Percentiles rank a stretch among this genome's conserved stretches.
phyloP scores from a whole-genome alignment of 2,329 filamentous ascomycete species.

The Colletotrichum spaethianum region DNA sequence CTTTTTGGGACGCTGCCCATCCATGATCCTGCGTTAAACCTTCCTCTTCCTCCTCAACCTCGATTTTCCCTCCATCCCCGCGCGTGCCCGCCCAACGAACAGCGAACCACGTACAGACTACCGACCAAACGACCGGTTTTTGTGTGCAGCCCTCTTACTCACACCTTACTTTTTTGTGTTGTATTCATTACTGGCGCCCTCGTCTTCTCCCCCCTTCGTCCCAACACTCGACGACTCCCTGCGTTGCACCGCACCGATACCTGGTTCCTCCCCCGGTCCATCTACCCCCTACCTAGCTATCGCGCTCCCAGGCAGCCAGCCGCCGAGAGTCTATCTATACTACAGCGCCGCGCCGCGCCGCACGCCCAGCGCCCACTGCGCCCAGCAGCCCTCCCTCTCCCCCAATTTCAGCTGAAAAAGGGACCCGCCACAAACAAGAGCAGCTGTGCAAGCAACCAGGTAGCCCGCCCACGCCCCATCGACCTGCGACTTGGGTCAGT shows the following conservation, averaged over 20 bases:
- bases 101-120: background rate
- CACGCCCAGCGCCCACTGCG: conserved; percentile 8
- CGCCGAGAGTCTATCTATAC: background rate
- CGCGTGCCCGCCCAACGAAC: background rate
- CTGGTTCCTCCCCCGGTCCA: conserved; percentile 6
- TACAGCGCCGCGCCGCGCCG: conserved; percentile 18
- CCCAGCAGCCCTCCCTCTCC: conserved; percentile 6
- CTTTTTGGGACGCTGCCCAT: background rate
- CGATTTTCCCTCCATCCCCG: no score
- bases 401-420: conserved; percentile 18
- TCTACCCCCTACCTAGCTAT: background rate
- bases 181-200: background rate
- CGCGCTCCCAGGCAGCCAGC: background rate
- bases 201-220: conserved; percentile 15
- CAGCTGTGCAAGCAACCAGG: background rate
- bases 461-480: conserved; percentile 26
- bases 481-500: conserved; percentile 36
- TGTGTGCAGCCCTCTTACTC: conserved; percentile 9
- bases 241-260: conserved; percentile 23
- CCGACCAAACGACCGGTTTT: conserved; percentile 2
- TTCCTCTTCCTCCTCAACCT: background rate
- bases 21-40: conserved; percentile 5
- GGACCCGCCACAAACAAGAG: conserved; percentile 34
- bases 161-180: background rate
- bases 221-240: conserved; percentile 20